Evolutionary conservation across 805 yeast species (phyloP).

Genomic region (Torulaspora microellipsoides): DNA sequence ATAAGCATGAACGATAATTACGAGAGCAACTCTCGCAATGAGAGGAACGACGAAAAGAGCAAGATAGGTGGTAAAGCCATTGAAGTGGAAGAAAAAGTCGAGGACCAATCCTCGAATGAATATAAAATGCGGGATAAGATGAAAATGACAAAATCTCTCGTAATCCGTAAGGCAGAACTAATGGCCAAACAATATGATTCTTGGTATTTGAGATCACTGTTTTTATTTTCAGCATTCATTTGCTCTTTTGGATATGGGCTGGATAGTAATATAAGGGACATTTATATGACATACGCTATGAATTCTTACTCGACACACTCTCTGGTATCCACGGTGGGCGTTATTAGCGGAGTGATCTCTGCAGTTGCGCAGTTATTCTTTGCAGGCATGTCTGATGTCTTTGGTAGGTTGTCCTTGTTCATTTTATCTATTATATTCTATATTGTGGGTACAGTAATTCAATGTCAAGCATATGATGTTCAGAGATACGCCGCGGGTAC

Average conservation of each 20-base stretch:
- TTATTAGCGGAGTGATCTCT: conserved; percentile 49
- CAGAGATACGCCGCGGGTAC: conserved; percentile 54
- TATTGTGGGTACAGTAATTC: conserved; percentile 51
- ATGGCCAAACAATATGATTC: conserved; percentile 42
- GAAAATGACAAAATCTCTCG: conserved; percentile 36
- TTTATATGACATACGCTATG: conserved; percentile 47
- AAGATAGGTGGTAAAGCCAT: neutral
- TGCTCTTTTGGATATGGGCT: conserved; percentile 53
- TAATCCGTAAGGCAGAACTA: conserved; percentile 46
- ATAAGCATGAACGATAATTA: neutral
- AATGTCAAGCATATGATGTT: conserved; percentile 49
- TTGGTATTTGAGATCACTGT: conserved; percentile 27
- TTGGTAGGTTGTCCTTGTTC: conserved; percentile 50
- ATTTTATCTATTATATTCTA: conserved; percentile 45
- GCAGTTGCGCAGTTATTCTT: conserved; percentile 57
- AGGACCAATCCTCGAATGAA: neutral
- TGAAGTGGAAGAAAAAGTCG: conserved; percentile 1
- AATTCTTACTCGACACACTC: conserved; percentile 47
- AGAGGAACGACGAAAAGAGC: neutral
- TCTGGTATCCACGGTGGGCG: conserved; percentile 47
- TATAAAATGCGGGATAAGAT: conserved; percentile 12
- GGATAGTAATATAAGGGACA: conserved; percentile 46
- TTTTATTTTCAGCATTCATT: conserved; percentile 42
- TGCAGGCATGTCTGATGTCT: conserved; percentile 52
- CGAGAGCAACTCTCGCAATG: neutral